These are phyloP conservation scores for Cymbidium sinense DNA, from an alignment of 106 monocot species.

Conservation along the genomic window DNA sequence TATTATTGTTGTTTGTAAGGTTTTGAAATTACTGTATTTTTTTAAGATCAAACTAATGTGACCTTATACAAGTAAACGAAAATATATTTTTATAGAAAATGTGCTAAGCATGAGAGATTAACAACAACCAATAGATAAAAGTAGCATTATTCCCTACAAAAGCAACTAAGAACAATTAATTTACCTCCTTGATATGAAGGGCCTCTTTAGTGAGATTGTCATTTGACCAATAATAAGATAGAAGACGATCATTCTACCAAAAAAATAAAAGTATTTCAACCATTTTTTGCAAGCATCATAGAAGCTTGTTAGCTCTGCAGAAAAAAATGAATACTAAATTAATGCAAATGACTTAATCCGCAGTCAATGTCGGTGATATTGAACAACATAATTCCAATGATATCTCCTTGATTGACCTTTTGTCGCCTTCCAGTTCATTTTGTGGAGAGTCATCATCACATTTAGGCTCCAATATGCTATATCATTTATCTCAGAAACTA, in stretches of 20 bases:
- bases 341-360: not conserved
- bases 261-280: not conserved
- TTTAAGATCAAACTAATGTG: too few relatives aligned
- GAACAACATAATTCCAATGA: not conserved
- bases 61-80: too few relatives aligned
- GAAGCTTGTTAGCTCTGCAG: not conserved
- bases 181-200: slow-evolving; percentile 36
- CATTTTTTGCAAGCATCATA: not conserved
- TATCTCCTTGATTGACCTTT: not conserved
- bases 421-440: not conserved
- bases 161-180: too few relatives aligned
- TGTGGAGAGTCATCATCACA: not conserved
- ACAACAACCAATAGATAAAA: too few relatives aligned
- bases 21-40: too few relatives aligned
- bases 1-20: too few relatives aligned
- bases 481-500: slow-evolving; percentile 1
- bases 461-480: not conserved
- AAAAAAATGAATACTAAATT: not conserved
- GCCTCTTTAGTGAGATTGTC: slow-evolving; percentile 26
- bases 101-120: too few relatives aligned
- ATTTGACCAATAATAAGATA: slow-evolving; percentile 34
- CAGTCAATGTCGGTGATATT: not conserved
- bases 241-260: slow-evolving; percentile 1
- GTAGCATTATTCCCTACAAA: not conserved
- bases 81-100: too few relatives aligned